Evolutionary conservation across 129 eudicot genomes (phyloP).

Genomic region (Helianthus annuus): HanXRQr2.0-SUNRISE NC_035447.2:57299001-57299500

Average conservation of each 20-base stretch:
- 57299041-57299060: background rate
- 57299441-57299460: conserved; percentile 91
- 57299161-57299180: background rate
- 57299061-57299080: background rate
- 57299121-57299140: too few species aligned
- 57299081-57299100: too few species aligned
- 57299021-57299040: background rate
- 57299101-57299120: too few species aligned
- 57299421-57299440: conserved; percentile 92
- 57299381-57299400: conserved; percentile 89
- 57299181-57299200: conserved; percentile 4
- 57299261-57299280: conserved; percentile 1
- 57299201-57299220: background rate
- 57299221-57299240: background rate
- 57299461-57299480: conserved; percentile 91
- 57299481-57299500: conserved; percentile 75
- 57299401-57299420: conserved; percentile 91
- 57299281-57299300: conserved; percentile 96
- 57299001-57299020: background rate
- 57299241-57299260: conserved; percentile 14
- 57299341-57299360: conserved; percentile 95
- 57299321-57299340: conserved; percentile 89
- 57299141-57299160: too few species aligned
- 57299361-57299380: conserved; percentile 98
- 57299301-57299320: conserved; percentile 82